Conservation (phyloP, 768 basidiomycete genomes). For the Leccinum variicolor region DNA sequence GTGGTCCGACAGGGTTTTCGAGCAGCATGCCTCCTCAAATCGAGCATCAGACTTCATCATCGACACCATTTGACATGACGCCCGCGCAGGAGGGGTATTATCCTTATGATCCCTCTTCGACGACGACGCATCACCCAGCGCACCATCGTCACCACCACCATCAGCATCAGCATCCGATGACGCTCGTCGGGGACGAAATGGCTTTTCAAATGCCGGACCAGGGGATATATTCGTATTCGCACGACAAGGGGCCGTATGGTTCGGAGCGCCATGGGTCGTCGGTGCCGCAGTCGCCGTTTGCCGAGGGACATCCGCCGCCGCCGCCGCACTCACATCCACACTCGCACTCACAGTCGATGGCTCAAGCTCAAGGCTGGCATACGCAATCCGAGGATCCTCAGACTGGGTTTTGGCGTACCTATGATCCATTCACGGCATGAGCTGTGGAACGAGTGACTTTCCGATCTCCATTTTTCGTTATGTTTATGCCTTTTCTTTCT, state of each 20-base stretch:
- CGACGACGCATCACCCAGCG: not conserved
- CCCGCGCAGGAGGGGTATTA: conserved; percentile 19
- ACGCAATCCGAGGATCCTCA: not conserved
- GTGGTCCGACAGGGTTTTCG: conserved; percentile 13
- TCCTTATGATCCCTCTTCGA: conserved; percentile 17
- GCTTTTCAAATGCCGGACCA: conserved; percentile 17
- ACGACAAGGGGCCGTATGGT: conserved; percentile 24
- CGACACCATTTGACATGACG: conserved; percentile 22
- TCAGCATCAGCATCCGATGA: conserved; percentile 10
- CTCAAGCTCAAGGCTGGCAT: not conserved
- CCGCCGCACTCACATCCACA: not conserved
- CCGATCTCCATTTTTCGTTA: not conserved
- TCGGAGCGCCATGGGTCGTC: conserved; percentile 20
- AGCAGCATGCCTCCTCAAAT: conserved; percentile 13
- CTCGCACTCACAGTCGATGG: not conserved
- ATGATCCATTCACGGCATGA: not conserved
- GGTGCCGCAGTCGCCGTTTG: conserved; percentile 20
- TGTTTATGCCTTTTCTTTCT: not conserved
- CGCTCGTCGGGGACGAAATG: conserved; percentile 20
- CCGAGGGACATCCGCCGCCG: not conserved
- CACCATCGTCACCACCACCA: not conserved
- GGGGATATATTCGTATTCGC: conserved; percentile 16
- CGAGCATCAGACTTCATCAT: conserved; percentile 10
- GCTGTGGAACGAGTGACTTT: not conserved
- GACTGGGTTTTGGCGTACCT: not conserved